Percentiles rank a stretch among this genome's conserved stretches.
Conservation (phyloP, 768 basidiomycete genomes). For the Rhodotorula paludigena region DNA sequence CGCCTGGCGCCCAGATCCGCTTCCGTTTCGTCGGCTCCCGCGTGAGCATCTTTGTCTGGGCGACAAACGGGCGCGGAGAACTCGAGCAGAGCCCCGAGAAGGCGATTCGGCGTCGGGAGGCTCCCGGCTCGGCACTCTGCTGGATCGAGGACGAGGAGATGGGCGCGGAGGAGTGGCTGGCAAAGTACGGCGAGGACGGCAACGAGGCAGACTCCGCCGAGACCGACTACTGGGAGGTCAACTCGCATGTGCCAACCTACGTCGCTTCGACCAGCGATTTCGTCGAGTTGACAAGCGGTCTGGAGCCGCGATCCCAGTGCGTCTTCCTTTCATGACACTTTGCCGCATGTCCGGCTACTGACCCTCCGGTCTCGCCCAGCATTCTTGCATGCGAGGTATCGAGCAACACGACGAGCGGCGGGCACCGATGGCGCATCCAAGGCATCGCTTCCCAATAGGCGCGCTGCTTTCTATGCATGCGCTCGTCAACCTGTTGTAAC, state of each 20-base stretch:
- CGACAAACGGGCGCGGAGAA: conserved; percentile 9
- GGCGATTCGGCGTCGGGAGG: neutral
- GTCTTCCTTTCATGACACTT: too few relatives aligned
- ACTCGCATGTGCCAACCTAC: conserved; percentile 3
- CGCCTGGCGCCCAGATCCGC: conserved; percentile 19
- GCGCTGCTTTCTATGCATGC: too few relatives aligned
- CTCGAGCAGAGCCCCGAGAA: neutral
- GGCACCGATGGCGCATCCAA: neutral
- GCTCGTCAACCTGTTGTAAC: too few relatives aligned
- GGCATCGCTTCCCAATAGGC: neutral
- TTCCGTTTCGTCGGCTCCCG: conserved; percentile 7
- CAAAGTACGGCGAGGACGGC: neutral
- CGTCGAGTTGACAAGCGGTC: conserved; percentile 5
- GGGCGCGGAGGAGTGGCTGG: neutral
- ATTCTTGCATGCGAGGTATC: conserved; percentile 27
- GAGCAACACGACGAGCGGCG: conserved; percentile 2
- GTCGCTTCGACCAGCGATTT: neutral
- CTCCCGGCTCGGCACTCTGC: conserved; percentile 15
- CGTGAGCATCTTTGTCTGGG: conserved; percentile 23
- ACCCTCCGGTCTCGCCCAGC: neutral
- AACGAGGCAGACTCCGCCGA: neutral
- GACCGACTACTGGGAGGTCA: conserved; percentile 1
- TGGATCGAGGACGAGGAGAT: conserved; percentile 13
- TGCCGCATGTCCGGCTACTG: rapidly evolving
- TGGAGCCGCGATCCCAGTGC: conserved; percentile 8